Base-by-base conservation (phyloP, 2,329 filamentous ascomycete species). In the Neopestalotiopsis sp. region DNA sequence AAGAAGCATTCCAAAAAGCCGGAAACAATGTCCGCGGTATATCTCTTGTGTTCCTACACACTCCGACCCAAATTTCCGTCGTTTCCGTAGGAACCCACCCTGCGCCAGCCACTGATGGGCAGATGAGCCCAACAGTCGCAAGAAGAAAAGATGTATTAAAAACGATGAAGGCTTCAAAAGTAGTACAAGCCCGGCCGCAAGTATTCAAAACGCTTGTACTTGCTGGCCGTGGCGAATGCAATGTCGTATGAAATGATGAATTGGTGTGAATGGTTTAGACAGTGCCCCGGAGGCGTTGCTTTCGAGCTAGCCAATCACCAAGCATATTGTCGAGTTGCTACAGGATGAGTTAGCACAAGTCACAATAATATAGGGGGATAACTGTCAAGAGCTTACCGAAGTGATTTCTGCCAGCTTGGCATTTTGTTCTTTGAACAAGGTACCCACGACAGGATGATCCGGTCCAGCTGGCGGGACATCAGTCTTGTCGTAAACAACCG, bases 401-500 rank as follows among this genome's bases (percentile, higher is more conserved):
- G 94, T 95, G 81, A 99, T 95, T 78, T 96, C 94, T 66, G 92
- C 91, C 77, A 98, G 82, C 77, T 92, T 92, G 73, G 92, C 93
- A 76, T 94, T 95, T 81, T 97, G 94, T 77, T 97, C 93, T 64
- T 90, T 90, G 83, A 97, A 98, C 67, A 98, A 83, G 28, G 90
- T 89, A 14, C 90, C 89, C 65, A 92, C 94, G 59, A 97, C 86
- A 0, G 95, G 95, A 79, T 98, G 95, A 68, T 97, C 94, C n/a
- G 89, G 87, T 1, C 92, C 89, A 7, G 92, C 93, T 20, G 94
- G 92, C 57, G 90, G 88, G 17, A 97, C 90, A 69, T 95, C 93
- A 14, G 90, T 92, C 79, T 95, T 97, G 81, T 98, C 95, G 77
- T 97, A 95, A 34, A 99, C 94, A 70, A 99, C 92, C 49, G 95